A percentile compares a stretch with the other conserved stretches of the same genome.
Evolutionary conservation across 78 protist species (phyloP).

Genomic region (Dictyostelium citrinum): DNA sequence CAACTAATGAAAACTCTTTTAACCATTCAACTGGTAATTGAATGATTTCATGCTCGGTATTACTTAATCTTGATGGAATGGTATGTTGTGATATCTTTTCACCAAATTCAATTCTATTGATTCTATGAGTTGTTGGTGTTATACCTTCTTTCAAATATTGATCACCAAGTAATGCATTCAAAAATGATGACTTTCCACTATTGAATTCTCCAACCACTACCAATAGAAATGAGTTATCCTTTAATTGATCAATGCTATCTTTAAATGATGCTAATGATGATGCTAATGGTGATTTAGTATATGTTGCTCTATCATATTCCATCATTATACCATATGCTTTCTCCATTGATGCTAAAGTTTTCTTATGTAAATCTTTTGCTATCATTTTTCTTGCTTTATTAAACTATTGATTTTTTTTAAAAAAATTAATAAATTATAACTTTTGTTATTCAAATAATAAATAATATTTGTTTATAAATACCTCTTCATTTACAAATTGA

Average conservation of each 20-base stretch:
- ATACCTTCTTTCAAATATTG: slow-evolving; percentile 78
- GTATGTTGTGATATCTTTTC: neutral
- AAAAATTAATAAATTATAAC: no score
- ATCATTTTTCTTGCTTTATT: neutral
- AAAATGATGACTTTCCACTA: slow-evolving; percentile 83
- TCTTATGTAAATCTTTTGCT: slow-evolving; percentile 5
- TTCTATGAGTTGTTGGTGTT: slow-evolving; percentile 80
- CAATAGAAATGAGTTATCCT: slow-evolving; percentile 79
- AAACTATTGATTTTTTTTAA: neutral
- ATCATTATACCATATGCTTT: neutral
- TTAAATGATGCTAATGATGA: slow-evolving; percentile 9
- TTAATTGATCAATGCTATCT: slow-evolving; percentile 39
- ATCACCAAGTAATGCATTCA: slow-evolving; percentile 81
- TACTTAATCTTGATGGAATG: neutral
- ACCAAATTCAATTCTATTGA: slow-evolving; percentile 71
- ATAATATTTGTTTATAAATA: neutral
- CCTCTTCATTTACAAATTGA: neutral
- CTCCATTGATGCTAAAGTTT: slow-evolving; percentile 1
- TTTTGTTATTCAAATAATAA: no score
- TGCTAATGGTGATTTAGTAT: neutral
- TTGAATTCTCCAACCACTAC: slow-evolving; percentile 86
- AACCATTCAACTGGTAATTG: slow-evolving; percentile 79
- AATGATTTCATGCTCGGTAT: slow-evolving; percentile 42
- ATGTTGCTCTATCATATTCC: neutral
- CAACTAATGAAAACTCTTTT: slow-evolving; percentile 76